A percentile compares a stretch with the other conserved stretches of the same genome.
phyloP scores from a whole-genome alignment of 495 filamentous ascomycete species.

The Podospora pseudocomata region DNA sequence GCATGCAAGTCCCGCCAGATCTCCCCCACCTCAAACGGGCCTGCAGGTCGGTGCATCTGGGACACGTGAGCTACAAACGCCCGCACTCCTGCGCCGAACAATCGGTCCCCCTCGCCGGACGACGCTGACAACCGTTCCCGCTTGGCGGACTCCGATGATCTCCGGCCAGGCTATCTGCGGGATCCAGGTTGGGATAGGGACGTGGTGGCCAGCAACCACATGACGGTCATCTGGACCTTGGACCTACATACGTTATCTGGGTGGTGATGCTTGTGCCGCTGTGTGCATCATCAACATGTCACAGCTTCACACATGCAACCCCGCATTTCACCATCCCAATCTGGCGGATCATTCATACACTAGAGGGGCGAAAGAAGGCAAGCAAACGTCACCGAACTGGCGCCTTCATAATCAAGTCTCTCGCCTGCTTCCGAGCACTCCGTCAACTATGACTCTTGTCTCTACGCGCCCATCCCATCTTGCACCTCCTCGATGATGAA shows the following conservation, averaged over 20 bases:
- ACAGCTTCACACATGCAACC: conserved; percentile 3
- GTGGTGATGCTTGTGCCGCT: neutral
- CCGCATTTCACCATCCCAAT: conserved; percentile 1
- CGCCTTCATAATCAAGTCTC: neutral
- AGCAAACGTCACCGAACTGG: neutral
- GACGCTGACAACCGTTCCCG: conserved; percentile 8
- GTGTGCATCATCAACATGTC: neutral
- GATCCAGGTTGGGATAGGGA: conserved; percentile 5
- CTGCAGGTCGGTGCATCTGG: conserved; percentile 21
- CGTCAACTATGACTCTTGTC: neutral
- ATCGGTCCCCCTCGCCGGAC: neutral
- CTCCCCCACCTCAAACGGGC: conserved; percentile 16
- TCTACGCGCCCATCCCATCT: neutral
- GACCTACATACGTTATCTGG: neutral
- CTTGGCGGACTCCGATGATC: conserved; percentile 19
- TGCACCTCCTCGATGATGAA: neutral
- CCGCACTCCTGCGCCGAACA: conserved; percentile 2
- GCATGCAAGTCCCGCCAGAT: conserved; percentile 11
- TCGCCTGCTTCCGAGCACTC: neutral
- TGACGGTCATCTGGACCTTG: neutral
- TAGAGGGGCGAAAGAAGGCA: conserved; percentile 7
- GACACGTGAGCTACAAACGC: conserved; percentile 20
- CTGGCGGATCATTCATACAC: neutral
- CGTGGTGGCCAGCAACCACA: neutral
- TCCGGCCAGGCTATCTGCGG: neutral